Conservation (phyloP, 2,329 filamentous ascomycete species). For the Talaromyces piceae region DNA sequence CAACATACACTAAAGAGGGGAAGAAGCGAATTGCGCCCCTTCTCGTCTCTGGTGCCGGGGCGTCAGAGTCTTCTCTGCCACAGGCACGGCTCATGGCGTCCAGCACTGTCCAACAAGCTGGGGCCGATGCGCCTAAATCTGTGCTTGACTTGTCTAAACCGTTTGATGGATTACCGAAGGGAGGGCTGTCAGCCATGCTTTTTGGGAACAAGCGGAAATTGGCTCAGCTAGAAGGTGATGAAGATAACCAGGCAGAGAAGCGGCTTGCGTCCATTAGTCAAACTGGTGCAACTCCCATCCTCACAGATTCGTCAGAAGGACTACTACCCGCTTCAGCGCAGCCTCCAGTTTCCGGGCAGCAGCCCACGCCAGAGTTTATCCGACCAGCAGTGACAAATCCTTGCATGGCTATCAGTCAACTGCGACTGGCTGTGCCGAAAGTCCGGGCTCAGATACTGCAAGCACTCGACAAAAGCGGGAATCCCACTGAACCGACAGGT, state of each 20-base stretch:
- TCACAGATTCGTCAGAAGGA: slow-evolving; percentile 70
- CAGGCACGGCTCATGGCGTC: slow-evolving; percentile 81
- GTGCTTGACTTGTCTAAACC: slow-evolving; percentile 87
- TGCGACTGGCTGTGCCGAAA: slow-evolving; percentile 80
- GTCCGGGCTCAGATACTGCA: slow-evolving; percentile 75
- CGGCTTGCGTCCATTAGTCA: slow-evolving; percentile 51
- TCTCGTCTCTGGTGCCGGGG: slow-evolving; percentile 81
- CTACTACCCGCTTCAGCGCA: slow-evolving; percentile 66
- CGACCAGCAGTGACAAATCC: slow-evolving; percentile 83
- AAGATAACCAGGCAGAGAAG: slow-evolving; percentile 57
- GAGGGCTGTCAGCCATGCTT: slow-evolving; percentile 75
- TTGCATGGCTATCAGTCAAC: slow-evolving; percentile 69
- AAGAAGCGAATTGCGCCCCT: slow-evolving; percentile 93
- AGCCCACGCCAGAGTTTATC: slow-evolving; percentile 72
- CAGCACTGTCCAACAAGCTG: slow-evolving; percentile 54
- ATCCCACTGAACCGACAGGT: slow-evolving; percentile 35
- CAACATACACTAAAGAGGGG: slow-evolving; percentile 92
- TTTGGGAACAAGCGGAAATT: slow-evolving; percentile 91
- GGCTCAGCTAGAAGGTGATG: slow-evolving; percentile 64
- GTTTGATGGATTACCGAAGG: slow-evolving; percentile 84
- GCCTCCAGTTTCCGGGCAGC: slow-evolving; percentile 51
- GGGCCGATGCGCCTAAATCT: slow-evolving; percentile 68
- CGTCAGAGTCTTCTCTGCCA: slow-evolving; percentile 78
- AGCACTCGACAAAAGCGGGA: slow-evolving; percentile 56
- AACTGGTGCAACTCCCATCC: slow-evolving; percentile 64